Evolutionary conservation across 1,284 basidiomycete species (phyloP), one percentile per base, ranked within the genome.

Genomic region (Microbotryum scabiosae): DNA sequence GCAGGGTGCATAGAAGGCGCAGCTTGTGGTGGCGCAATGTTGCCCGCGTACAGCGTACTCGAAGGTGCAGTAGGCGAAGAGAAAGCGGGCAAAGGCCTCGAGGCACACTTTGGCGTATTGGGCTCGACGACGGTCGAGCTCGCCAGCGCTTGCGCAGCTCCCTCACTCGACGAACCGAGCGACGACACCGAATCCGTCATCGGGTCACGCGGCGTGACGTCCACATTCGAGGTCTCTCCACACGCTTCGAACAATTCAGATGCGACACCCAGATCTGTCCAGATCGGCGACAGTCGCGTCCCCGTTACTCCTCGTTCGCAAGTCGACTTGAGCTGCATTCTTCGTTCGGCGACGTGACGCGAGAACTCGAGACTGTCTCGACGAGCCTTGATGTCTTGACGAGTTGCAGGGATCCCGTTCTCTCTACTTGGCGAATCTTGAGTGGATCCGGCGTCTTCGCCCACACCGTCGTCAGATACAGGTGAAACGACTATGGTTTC

Each of bases 341-440:
- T 32, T 67, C 51, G 60, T 65, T 48, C 70, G 54, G 45, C 75
- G 61, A 57, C 73, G 61, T 50, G 71, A 64, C 51, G 70, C 69
- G 36, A 74, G 67, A 50, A 76, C 61, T 63, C 75, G 67, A 53
- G 70, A 12, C 36, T 41, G 10, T 41, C 36, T 41, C 36, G 36
- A 41, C 36, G 36, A 41, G 36, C 36, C 36, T 41, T 41, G 16
- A 41, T 6, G 5, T 41, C 36, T 41, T 41, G 36, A 18, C 36
- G 36, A 41, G 14, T 41, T 12, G 36, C 12, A 41, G 16, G 36
- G 16, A 4, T 63, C 9, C 68, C 62, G 18, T 66, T 26, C 57
- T 52, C 28, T 14, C 32, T 20, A 16, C 44, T 7, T 9, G 6
- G n/a, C n/a, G 25, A 12, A 45, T 14, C 20, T 4, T 28, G 47